These are phyloP conservation scores for Umbellularia californica DNA, from an alignment of 164 flowering plant genomes.

Conservation along the genomic window DNA sequence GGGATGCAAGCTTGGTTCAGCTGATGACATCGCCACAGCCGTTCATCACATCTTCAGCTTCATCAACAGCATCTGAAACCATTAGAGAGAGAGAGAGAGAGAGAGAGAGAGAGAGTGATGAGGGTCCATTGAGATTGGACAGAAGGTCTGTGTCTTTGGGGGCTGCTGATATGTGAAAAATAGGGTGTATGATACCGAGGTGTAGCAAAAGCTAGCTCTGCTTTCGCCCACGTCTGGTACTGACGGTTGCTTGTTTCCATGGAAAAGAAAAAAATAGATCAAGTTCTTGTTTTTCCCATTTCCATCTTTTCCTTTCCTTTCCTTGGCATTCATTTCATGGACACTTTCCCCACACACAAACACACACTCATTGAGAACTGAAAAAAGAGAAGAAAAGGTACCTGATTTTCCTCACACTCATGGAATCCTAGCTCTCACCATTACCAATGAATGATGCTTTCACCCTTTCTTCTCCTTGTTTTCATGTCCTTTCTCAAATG, in stretches of 20 bases:
- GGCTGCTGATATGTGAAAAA: neutral
- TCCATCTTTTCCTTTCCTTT: no score
- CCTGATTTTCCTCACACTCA: neutral
- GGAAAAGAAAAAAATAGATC: neutral
- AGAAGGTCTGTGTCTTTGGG: neutral
- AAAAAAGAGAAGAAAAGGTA: neutral
- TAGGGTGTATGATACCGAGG: neutral
- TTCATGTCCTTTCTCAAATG: no score
- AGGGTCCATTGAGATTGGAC: neutral
- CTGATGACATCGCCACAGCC: constrained; percentile 47
- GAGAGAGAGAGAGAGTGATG: neutral
- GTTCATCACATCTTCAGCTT: constrained; percentile 48
- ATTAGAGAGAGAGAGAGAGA: neutral
- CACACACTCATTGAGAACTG: no score
- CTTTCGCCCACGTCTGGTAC: neutral
- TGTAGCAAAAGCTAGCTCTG: neutral
- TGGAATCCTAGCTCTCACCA: neutral
- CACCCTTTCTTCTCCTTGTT: no score
- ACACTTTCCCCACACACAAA: no score
- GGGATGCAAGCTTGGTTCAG: constrained; percentile 48
- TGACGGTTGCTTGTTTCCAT: constrained; percentile 2
- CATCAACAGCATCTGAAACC: constrained; percentile 6
- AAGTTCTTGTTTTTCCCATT: no score
- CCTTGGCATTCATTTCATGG: neutral
- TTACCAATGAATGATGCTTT: no score